Evolutionary conservation across 2,329 filamentous ascomycete species (phyloP).

Genomic region (Sphaerostilbella broomeana): DNA sequence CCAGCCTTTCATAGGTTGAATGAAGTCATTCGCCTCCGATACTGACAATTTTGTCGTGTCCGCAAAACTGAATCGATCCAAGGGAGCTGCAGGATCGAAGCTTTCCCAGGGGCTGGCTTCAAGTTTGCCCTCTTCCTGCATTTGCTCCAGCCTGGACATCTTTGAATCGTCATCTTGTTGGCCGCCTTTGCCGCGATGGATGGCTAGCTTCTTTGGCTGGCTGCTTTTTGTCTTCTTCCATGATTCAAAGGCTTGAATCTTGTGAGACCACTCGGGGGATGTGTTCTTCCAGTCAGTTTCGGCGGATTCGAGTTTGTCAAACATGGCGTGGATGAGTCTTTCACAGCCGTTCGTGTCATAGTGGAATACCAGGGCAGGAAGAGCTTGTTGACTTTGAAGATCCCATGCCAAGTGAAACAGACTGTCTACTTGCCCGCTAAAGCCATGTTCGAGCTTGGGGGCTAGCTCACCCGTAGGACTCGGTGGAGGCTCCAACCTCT

Average conservation of each 20-base stretch:
- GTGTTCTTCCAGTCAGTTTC: constrained; percentile 49
- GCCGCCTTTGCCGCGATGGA: background rate
- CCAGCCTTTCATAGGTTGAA: constrained; percentile 44
- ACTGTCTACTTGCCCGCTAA: background rate
- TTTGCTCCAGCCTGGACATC: constrained; percentile 48
- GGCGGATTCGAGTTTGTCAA: constrained; percentile 39
- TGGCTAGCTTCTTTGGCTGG: constrained; percentile 27
- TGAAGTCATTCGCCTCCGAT: constrained; percentile 51
- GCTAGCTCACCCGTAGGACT: accelerated
- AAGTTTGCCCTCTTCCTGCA: constrained; percentile 48
- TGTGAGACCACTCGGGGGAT: constrained; percentile 32
- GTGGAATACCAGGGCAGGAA: constrained; percentile 72
- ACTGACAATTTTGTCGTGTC: constrained; percentile 51
- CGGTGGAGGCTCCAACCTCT: constrained; percentile 33
- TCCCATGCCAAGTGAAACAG: constrained; percentile 50
- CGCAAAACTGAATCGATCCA: constrained; percentile 60
- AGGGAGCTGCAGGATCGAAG: constrained; percentile 60
- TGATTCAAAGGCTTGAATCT: constrained; percentile 9
- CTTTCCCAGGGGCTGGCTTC: constrained; percentile 53
- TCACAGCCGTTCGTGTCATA: constrained; percentile 65
- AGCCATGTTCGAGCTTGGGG: background rate
- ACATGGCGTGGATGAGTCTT: constrained; percentile 43
- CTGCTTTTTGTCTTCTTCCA: constrained; percentile 27
- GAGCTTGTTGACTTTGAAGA: constrained; percentile 55
- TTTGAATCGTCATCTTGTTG: background rate